Evolutionary conservation across 2,329 filamentous ascomycete species (phyloP).

Genomic region (Xylaria sp.): DNA sequence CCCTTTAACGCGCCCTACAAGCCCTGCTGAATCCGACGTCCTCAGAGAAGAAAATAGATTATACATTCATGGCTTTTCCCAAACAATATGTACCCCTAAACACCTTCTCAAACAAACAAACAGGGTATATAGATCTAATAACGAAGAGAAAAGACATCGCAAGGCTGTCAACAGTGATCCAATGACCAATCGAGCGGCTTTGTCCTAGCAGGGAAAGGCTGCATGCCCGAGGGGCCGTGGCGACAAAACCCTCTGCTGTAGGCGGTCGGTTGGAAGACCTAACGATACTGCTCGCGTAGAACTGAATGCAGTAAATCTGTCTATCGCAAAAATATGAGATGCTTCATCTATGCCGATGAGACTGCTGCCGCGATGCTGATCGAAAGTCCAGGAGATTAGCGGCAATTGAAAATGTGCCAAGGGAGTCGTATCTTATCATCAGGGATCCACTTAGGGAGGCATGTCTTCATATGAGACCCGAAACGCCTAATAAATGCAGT

Average conservation of each 20-base stretch:
- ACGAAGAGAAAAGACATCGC: conserved; percentile 53
- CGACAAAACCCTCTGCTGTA: conserved; percentile 39
- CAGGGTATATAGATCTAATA: conserved; percentile 57
- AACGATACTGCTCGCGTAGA: conserved; percentile 49
- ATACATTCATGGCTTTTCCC: conserved; percentile 49
- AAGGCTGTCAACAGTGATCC: conserved; percentile 26
- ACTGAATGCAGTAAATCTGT: conserved; percentile 52
- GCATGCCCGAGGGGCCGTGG: conserved; percentile 21
- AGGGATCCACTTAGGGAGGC: conserved; percentile 16
- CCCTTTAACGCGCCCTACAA: conserved; percentile 34
- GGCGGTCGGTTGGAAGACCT: conserved; percentile 42
- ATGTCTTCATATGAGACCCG: conserved; percentile 39
- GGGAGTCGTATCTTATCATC: conserved; percentile 29
- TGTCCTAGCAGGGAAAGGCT: conserved; percentile 39
- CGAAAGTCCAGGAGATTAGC: not conserved
- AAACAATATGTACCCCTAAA: conserved; percentile 47
- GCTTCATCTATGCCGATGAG: conserved; percentile 50
- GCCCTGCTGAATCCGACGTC: conserved; percentile 27
- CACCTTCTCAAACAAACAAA: conserved; percentile 47
- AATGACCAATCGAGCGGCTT: conserved; percentile 21
- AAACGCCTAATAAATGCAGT: conserved; percentile 56
- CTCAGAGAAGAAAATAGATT: conserved; percentile 43
- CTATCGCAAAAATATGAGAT: conserved; percentile 50
- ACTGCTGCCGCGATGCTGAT: conserved; percentile 24
- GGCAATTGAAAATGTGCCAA: conserved; percentile 9